Conservation (phyloP, 768 basidiomycete species). For the Clathrus columnatus region DNA sequence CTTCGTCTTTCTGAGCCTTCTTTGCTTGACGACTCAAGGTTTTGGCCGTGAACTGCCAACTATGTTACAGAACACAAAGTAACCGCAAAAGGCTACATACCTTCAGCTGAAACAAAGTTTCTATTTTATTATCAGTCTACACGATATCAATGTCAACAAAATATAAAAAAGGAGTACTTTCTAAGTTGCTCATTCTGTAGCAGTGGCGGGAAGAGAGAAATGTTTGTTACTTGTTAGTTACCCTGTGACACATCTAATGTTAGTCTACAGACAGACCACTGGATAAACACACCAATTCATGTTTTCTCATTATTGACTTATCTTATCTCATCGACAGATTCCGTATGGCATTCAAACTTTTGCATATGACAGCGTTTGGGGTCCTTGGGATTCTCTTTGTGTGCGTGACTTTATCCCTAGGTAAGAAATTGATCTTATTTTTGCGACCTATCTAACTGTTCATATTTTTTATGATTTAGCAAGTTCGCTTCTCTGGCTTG, state of each 20-base stretch:
- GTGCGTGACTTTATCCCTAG: constrained; percentile 88
- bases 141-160: neutral
- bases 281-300: no score
- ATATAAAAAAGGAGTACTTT: neutral
- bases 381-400: constrained; percentile 71
- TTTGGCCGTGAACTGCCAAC: constrained; percentile 90
- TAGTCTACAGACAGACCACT: no score
- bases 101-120: constrained; percentile 98
- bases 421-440: constrained; percentile 33
- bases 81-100: constrained; percentile 32
- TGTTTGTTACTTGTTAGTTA: neutral
- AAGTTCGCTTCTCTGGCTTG: constrained; percentile 87
- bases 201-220: neutral
- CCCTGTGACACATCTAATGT: neutral
- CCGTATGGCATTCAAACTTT: neutral
- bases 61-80: constrained; percentile 7
- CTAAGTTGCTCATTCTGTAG: constrained; percentile 18
- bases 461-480: constrained; percentile 38
- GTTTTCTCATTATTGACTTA: neutral
- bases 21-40: constrained; percentile 88
- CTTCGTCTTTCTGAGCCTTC: constrained; percentile 96
- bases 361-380: constrained; percentile 35
- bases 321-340: neutral
- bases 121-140: constrained; percentile 39
- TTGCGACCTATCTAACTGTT: neutral